A percentile compares a stretch with the other conserved stretches of the same genome.
Evolutionary conservation across 108 stramenopile genomes (phyloP).

Genomic region (Epithemia pelagica): DNA sequence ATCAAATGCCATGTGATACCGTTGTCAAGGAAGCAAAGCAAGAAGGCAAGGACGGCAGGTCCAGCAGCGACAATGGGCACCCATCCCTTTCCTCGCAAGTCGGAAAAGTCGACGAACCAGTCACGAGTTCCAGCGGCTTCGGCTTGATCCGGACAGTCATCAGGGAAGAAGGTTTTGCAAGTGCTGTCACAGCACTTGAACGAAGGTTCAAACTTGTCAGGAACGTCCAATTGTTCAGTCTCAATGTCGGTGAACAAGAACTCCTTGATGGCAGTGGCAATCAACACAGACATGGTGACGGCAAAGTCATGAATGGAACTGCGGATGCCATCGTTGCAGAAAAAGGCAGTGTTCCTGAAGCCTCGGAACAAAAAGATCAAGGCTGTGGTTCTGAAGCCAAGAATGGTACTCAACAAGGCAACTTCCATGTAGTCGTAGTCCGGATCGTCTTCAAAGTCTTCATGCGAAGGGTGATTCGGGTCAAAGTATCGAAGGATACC

Average conservation of each 20-base stretch:
- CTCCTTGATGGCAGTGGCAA: constrained; percentile 26
- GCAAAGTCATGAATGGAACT: constrained; percentile 44
- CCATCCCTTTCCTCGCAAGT: constrained; percentile 45
- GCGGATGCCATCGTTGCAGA: constrained; percentile 30
- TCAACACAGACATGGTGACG: constrained; percentile 24
- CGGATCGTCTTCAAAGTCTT: constrained; percentile 18
- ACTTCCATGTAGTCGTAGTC: constrained; percentile 24
- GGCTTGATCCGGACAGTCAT: constrained; percentile 32
- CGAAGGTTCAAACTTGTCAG: constrained; percentile 38
- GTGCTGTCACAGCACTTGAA: constrained; percentile 32
- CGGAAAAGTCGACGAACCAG: constrained; percentile 41
- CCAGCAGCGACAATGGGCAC: constrained; percentile 41
- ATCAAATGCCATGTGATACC: constrained; percentile 37
- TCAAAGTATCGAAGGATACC: constrained; percentile 30
- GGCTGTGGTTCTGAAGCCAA: constrained; percentile 32
- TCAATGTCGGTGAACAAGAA: constrained; percentile 23
- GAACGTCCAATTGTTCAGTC: constrained; percentile 37
- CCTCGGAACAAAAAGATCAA: constrained; percentile 30
- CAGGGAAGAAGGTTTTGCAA: constrained; percentile 34
- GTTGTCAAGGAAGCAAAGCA: constrained; percentile 42
- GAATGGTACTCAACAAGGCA: constrained; percentile 30
- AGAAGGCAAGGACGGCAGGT: constrained; percentile 43
- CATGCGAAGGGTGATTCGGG: constrained; percentile 27
- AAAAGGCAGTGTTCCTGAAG: constrained; percentile 29
- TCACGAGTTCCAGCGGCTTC: constrained; percentile 29